These are phyloP conservation scores for Aspergillus cejpii DNA, from an alignment of 2,329 filamentous ascomycete genomes.

Conservation along the genomic window DNA sequence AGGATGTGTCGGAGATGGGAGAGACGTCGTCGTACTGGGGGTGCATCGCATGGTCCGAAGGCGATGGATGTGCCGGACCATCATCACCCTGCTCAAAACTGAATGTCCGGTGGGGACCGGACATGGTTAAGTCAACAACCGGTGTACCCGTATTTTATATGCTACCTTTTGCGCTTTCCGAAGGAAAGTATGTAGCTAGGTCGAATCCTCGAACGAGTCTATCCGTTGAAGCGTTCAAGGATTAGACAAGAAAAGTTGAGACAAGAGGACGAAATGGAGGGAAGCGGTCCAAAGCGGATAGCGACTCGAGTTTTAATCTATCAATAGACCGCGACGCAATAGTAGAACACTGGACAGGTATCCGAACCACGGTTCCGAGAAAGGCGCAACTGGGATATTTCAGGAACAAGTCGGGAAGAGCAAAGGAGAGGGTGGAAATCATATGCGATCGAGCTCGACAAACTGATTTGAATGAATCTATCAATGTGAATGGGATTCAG, in stretches of 20 bases:
- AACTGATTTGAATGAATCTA: too few species aligned
- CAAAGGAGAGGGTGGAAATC: neutral
- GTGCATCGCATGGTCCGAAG: neutral
- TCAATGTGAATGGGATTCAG: too few species aligned
- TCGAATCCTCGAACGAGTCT: neutral
- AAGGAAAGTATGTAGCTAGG: neutral
- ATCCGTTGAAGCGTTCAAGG: neutral
- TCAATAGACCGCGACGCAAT: too few species aligned
- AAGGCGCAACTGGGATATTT: neutral
- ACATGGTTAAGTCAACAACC: slow-evolving; percentile 9
- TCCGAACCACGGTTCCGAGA: slow-evolving; percentile 12
- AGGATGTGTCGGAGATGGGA: slow-evolving; percentile 5
- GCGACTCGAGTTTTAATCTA: too few species aligned
- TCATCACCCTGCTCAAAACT: slow-evolving; percentile 20
- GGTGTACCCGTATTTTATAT: neutral
- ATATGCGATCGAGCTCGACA: neutral
- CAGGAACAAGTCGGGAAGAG: neutral
- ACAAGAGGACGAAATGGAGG: too few species aligned
- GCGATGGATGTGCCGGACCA: neutral
- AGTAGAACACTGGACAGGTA: neutral
- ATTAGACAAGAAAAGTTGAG: too few species aligned
- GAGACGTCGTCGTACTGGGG: slow-evolving; percentile 11
- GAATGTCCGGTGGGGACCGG: slow-evolving; percentile 18
- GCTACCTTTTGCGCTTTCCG: neutral
- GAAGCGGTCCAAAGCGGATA: too few species aligned